phyloP scores from a whole-genome alignment of 495 filamentous ascomycete species.

The Hypoxylon crocopeplum region DNA sequence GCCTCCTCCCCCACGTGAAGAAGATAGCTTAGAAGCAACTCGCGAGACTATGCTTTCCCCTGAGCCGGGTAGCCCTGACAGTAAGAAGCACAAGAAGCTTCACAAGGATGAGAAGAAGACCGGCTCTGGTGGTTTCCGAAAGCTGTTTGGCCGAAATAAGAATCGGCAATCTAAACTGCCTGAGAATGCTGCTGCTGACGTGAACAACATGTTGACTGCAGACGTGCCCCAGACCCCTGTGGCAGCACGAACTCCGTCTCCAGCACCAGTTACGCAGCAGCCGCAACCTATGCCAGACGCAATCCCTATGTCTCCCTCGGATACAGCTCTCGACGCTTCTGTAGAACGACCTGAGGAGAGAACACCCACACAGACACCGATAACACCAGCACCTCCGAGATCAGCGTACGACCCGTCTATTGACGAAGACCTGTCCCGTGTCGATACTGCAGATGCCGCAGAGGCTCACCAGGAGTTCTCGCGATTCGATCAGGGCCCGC shows the following conservation, averaged over 20 bases:
- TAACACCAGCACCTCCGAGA: constrained; percentile 22
- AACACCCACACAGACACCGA: constrained; percentile 39
- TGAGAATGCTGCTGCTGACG: constrained; percentile 52
- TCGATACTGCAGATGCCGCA: constrained; percentile 69
- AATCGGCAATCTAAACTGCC: constrained; percentile 57
- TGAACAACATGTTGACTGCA: constrained; percentile 44
- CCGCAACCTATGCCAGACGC: constrained; percentile 36
- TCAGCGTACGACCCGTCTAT: constrained; percentile 58
- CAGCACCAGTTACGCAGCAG: constrained; percentile 27
- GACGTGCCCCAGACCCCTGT: constrained; percentile 25
- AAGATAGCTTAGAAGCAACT: constrained; percentile 43
- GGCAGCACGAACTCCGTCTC: constrained; percentile 28
- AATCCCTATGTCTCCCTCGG: constrained; percentile 34
- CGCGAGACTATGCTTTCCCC: constrained; percentile 54
- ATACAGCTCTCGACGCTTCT: constrained; percentile 33
- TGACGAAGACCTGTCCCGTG: constrained; percentile 64
- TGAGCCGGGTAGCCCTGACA: constrained; percentile 53
- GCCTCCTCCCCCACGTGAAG: constrained; percentile 49
- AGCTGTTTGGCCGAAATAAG: constrained; percentile 69
- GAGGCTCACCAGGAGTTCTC: constrained; percentile 76
- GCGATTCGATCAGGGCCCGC: constrained; percentile 88
- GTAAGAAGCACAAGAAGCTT: constrained; percentile 61
- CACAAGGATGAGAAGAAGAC: constrained; percentile 61
- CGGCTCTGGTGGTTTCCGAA: constrained; percentile 59
- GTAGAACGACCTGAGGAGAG: constrained; percentile 44